phyloP scores from a whole-genome alignment of 1,284 basidiomycete genomes.

The Pseudozyma hubeiensis region DNA sequence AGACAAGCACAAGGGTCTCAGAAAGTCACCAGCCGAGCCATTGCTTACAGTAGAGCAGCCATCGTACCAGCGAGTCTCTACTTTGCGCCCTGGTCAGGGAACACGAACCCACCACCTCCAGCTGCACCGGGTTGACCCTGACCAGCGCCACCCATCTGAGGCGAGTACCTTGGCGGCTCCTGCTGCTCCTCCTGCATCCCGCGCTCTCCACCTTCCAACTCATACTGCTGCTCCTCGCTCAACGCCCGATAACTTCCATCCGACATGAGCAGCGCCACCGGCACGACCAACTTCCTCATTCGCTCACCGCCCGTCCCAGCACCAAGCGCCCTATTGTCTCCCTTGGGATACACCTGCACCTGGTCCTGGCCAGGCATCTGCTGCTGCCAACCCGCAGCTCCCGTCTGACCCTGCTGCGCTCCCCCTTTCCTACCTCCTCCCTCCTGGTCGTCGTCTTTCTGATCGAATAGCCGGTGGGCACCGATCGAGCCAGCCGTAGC shows the following conservation, averaged over 20 bases:
- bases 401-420: background rate
- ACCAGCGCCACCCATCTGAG: background rate
- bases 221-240: background rate
- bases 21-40: background rate
- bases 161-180: background rate
- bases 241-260: constrained; percentile 6
- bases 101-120: constrained; percentile 1
- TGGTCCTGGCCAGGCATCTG: background rate
- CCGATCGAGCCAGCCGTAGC: constrained; percentile 19
- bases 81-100: background rate
- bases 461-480: constrained; percentile 17
- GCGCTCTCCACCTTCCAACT: background rate
- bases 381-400: background rate
- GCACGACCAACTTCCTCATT: background rate
- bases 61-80: background rate
- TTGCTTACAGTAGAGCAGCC: background rate
- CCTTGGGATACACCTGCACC: too few relatives aligned
- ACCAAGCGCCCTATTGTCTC: background rate
- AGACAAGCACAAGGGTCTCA: background rate
- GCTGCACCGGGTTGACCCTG: background rate
- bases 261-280: constrained; percentile 15
- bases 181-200: background rate
- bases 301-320: too few relatives aligned
- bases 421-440: background rate
- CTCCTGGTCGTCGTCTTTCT: background rate